Evolutionary conservation across 768 basidiomycete genomes (phyloP).

Genomic region (Boletus huronensis): DNA sequence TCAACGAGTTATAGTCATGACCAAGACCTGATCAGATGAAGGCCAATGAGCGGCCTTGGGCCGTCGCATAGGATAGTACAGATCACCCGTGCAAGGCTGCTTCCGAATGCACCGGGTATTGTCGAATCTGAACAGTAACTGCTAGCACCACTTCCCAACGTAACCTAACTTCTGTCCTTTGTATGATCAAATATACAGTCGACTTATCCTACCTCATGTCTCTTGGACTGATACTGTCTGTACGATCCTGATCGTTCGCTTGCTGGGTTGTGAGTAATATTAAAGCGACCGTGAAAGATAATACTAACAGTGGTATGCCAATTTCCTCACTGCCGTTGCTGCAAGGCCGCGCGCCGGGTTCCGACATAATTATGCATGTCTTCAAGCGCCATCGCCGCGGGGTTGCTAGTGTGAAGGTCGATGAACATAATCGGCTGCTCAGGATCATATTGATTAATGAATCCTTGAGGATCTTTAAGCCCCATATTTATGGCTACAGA

Average conservation of each 20-base stretch:
- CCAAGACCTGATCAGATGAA: too few species aligned
- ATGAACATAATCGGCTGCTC: neutral
- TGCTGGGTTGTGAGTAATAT: neutral
- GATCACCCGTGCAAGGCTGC: neutral
- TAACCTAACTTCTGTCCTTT: neutral
- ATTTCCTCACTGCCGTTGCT: too few species aligned
- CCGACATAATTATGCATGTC: neutral
- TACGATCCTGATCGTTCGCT: neutral
- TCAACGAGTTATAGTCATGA: too few species aligned
- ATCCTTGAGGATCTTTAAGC: neutral
- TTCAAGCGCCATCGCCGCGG: fast-evolving
- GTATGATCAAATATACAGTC: neutral
- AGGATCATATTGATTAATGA: neutral
- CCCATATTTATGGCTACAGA: neutral
- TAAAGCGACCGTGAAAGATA: too few species aligned
- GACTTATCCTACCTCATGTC: neutral
- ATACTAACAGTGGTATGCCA: neutral
- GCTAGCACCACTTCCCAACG: neutral
- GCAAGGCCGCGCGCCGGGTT: neutral
- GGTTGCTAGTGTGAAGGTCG: neutral
- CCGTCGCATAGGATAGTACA: neutral
- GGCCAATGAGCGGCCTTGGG: too few species aligned
- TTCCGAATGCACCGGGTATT: neutral
- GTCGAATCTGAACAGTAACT: neutral
- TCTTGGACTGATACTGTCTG: neutral